Base-by-base conservation (phyloP, 108 stramenopile species). In the Fragilaria crotonensis region DNA sequence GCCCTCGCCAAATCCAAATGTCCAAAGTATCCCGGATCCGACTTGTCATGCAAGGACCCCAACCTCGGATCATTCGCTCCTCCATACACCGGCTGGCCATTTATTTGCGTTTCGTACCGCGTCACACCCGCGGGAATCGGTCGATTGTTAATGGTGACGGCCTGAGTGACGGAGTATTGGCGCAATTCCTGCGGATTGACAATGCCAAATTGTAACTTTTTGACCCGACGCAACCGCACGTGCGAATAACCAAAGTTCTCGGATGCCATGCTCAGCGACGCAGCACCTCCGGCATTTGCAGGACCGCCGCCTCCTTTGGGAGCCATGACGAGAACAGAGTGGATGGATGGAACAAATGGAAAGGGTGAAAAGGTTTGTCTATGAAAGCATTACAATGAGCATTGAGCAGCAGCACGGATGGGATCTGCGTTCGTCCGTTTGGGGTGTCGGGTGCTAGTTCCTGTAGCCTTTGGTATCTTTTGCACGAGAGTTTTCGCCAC, bases 1-100 rank as follows among this genome's bases (percentile, higher is more conserved):
- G 98, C 95, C 32, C 83, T 62, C 33, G 96, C 96, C 47, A 97
- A 69, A 60, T 99, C 95, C 52, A 99, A 81, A 80, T 99, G 98
- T 17, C 98, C 98, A 64, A 99, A 99, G 70, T 99, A 94, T 57
- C 98, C 97, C 2, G 97, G 98, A 66, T 96, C 89, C 33, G 94
- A 93, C 64, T 92, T 78, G 72, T 90, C 87, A 45, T 87, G 87
- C 48, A 91, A 67, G 62, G 68, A 76, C 21, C 99, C 99, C 63
- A 99, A 81, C 41, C 96, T 83, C 21, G 99, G 97, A 65, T 99
- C 98, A 59, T 95, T 94, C 47, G 94, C 91, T 32, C 97, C 96
- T 45, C 97, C 97, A 57, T 95, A 95, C 30, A 97, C 95, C 25
- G 95, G 90, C 62, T 96, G 90, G 4, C 96, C 96, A 45, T 94